A percentile compares a stretch with the other conserved stretches of the same genome.
phyloP scores from a whole-genome alignment of 495 filamentous ascomycete genomes.

The Penicillium macrosclerotiorum region DNA sequence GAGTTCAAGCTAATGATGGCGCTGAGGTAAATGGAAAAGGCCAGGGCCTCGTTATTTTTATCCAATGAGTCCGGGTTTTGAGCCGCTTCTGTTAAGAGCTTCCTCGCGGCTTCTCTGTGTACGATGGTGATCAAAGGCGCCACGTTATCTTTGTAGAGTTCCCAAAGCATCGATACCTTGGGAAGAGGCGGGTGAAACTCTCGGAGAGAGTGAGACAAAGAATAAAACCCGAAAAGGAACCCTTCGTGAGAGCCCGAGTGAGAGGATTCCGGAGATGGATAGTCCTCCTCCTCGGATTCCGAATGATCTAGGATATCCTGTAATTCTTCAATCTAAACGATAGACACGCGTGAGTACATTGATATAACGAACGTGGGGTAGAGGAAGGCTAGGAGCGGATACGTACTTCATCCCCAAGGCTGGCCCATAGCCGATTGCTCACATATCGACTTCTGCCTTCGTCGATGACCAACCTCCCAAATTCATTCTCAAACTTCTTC shows the following conservation, averaged over 20 bases:
- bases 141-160: conserved; percentile 67
- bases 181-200: conserved; percentile 54
- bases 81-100: conserved; percentile 41
- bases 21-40: conserved; percentile 79
- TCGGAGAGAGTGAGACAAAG: conserved; percentile 47
- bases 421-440: conserved; percentile 87
- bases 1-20: conserved; percentile 65
- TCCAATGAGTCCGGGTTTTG: conserved; percentile 55
- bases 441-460: conserved; percentile 82
- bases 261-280: conserved; percentile 54
- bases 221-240: conserved; percentile 69
- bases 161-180: conserved; percentile 66
- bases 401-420: conserved; percentile 76
- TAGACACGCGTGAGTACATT: neutral
- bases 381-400: neutral
- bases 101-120: conserved; percentile 59
- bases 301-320: conserved; percentile 66
- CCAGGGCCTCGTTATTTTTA: conserved; percentile 63
- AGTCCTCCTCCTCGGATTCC: conserved; percentile 63
- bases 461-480: conserved; percentile 81
- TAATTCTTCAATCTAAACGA: conserved; percentile 64
- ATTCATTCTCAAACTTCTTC: conserved; percentile 57
- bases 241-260: conserved; percentile 60
- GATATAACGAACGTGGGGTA: neutral
- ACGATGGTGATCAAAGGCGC: conserved; percentile 69